A percentile compares a stretch with the other conserved stretches of the same genome.
These are phyloP conservation scores for Wickerhamiella bombiphila DNA, from an alignment of 805 yeast genomes.

Conservation along the genomic window DNA sequence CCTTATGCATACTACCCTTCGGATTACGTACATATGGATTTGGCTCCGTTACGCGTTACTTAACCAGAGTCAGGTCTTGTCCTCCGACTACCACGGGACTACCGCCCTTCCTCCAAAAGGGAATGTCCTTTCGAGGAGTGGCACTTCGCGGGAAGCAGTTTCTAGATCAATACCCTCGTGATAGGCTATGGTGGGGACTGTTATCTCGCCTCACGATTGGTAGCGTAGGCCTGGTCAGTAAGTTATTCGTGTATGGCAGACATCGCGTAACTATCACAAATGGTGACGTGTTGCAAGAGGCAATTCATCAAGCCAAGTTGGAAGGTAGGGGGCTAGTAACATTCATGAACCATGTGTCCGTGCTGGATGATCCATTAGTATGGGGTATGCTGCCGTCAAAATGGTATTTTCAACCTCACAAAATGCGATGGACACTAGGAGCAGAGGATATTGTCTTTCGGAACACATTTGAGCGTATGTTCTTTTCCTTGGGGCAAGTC, in stretches of 20 bases:
- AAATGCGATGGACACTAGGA: slow-evolving; percentile 86
- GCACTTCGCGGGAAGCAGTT: slow-evolving; percentile 45
- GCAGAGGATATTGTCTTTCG: slow-evolving; percentile 80
- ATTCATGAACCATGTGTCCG: slow-evolving; percentile 67
- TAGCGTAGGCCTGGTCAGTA: slow-evolving; percentile 49
- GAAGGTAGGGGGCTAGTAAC: slow-evolving; percentile 72
- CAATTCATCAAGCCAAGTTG: slow-evolving; percentile 42
- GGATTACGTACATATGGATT: neutral
- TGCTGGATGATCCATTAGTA: slow-evolving; percentile 72
- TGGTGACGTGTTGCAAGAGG: slow-evolving; percentile 48
- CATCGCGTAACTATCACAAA: slow-evolving; percentile 53
- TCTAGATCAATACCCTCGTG: slow-evolving; percentile 47
- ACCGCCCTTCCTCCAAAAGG: neutral
- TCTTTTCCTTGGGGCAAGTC: slow-evolving; percentile 82
- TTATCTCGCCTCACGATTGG: slow-evolving; percentile 57
- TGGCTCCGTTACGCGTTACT: neutral
- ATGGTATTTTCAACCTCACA: slow-evolving; percentile 45
- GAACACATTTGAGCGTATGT: slow-evolving; percentile 23
- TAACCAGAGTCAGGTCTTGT: neutral
- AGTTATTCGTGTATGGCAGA: slow-evolving; percentile 41
- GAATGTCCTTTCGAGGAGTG: slow-evolving; percentile 5
- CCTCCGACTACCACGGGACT: neutral
- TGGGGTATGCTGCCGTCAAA: slow-evolving; percentile 71
- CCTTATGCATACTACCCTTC: too few relatives aligned
- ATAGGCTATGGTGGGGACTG: slow-evolving; percentile 44